These are phyloP conservation scores for Lasiodiplodia sp. DNA, from an alignment of 2,329 filamentous ascomycete species.

Conservation along the genomic window DNA sequence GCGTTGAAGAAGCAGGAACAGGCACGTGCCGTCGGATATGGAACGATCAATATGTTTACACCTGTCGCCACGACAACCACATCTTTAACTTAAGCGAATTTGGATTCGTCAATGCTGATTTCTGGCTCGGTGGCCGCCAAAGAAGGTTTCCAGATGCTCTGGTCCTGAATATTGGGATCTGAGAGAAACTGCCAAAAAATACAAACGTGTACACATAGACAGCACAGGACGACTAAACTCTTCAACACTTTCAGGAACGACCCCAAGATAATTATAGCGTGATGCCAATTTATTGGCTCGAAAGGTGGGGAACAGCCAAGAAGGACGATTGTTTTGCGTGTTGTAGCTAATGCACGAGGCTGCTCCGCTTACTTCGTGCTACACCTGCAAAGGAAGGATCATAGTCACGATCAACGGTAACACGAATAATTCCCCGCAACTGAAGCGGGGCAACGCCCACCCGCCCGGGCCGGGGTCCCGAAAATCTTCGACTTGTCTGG, in stretches of 20 bases:
- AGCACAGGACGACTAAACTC: background rate
- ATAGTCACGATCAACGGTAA: background rate
- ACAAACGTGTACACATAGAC: background rate
- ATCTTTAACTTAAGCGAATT: background rate
- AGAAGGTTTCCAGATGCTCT: too few species aligned
- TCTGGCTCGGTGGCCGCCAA: background rate
- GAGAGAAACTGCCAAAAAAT: background rate
- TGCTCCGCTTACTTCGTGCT: background rate
- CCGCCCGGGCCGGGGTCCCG: background rate
- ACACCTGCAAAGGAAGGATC: background rate
- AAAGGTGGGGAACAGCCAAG: background rate
- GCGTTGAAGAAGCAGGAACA: background rate
- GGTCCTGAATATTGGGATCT: background rate
- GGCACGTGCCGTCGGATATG: background rate
- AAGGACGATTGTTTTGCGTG: background rate
- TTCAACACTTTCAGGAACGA: background rate
- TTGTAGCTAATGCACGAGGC: background rate
- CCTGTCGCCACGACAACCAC: conserved; percentile 3
- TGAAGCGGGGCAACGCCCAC: background rate
- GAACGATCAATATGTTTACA: background rate
- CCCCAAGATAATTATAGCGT: background rate
- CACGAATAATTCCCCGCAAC: background rate
- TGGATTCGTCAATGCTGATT: background rate
- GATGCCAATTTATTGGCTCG: background rate
- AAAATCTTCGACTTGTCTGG: too few species aligned